Percentiles rank a stretch among this genome's conserved stretches.
Conservation (phyloP, 495 filamentous ascomycete genomes). For the Penicillium canariense region DNA sequence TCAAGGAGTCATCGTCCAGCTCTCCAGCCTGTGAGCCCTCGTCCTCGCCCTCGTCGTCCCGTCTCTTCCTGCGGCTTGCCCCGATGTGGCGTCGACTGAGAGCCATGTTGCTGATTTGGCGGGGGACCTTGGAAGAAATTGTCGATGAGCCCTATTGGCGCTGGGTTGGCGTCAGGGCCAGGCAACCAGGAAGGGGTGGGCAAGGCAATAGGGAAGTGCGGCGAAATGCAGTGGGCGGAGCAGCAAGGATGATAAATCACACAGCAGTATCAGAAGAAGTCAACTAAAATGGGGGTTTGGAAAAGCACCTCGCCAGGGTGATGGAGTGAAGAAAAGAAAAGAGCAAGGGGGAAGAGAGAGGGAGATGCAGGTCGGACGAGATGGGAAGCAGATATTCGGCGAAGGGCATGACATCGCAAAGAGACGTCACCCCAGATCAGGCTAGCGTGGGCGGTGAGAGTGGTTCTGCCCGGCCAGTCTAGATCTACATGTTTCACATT, state of each 20-base stretch:
- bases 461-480: constrained; percentile 18
- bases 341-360: constrained; percentile 27
- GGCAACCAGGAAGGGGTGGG: constrained; percentile 8
- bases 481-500: constrained; percentile 3
- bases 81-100: constrained; percentile 68
- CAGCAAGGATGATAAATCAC: background rate
- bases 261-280: constrained; percentile 2
- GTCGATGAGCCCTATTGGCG: background rate
- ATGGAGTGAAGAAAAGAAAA: constrained; percentile 14
- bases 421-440: constrained; percentile 32
- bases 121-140: background rate
- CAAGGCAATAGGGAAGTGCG: constrained; percentile 9
- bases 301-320: constrained; percentile 3
- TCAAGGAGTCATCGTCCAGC: constrained; percentile 77
- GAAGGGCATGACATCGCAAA: constrained; percentile 32
- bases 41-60: constrained; percentile 78
- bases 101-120: constrained; percentile 44
- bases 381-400: constrained; percentile 20
- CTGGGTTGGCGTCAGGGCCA: constrained; percentile 2
- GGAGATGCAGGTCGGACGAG: constrained; percentile 16
- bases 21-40: constrained; percentile 64
- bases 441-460: constrained; percentile 27
- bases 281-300: background rate
- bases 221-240: background rate
- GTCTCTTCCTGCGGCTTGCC: constrained; percentile 67